These are phyloP conservation scores for Penicillium ucsense DNA, from an alignment of 495 filamentous ascomycete species.

Conservation along the genomic window DNA sequence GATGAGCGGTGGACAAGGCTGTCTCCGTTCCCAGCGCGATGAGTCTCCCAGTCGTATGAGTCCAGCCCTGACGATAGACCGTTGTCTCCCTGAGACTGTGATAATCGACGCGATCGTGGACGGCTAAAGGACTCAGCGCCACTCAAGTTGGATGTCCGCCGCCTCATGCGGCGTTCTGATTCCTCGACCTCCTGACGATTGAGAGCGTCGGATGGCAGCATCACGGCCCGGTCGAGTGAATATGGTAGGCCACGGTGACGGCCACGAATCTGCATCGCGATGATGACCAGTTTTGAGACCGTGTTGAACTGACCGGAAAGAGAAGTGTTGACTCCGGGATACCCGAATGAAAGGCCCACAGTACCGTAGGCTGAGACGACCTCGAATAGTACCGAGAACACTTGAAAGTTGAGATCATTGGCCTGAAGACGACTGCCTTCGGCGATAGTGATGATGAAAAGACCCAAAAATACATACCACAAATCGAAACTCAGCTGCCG, in stretches of 20 bases:
- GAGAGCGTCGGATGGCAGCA: conserved; percentile 69
- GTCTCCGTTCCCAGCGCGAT: conserved; percentile 10
- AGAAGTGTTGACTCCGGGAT: conserved; percentile 59
- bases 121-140: conserved; percentile 21
- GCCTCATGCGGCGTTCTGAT: conserved; percentile 42
- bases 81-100: conserved; percentile 16
- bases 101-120: conserved; percentile 16
- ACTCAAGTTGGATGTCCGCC: conserved; percentile 45
- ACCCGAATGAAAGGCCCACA: conserved; percentile 83
- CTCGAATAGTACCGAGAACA: conserved; percentile 82
- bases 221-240: conserved; percentile 80
- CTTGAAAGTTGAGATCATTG: conserved; percentile 55
- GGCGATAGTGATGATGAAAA: conserved; percentile 78
- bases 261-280: conserved; percentile 88
- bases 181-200: conserved; percentile 59
- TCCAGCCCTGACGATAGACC: conserved; percentile 21
- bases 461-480: conserved; percentile 85
- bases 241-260: conserved; percentile 89
- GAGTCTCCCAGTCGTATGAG: conserved; percentile 13
- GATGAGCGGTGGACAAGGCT: conserved; percentile 20
- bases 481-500: conserved; percentile 88
- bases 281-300: conserved; percentile 82
- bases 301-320: conserved; percentile 72
- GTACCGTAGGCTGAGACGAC: conserved; percentile 90
- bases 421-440: conserved; percentile 59